Conservation (phyloP, 2,329 filamentous ascomycete genomes). For the Bipolaris zeicola region DNA sequence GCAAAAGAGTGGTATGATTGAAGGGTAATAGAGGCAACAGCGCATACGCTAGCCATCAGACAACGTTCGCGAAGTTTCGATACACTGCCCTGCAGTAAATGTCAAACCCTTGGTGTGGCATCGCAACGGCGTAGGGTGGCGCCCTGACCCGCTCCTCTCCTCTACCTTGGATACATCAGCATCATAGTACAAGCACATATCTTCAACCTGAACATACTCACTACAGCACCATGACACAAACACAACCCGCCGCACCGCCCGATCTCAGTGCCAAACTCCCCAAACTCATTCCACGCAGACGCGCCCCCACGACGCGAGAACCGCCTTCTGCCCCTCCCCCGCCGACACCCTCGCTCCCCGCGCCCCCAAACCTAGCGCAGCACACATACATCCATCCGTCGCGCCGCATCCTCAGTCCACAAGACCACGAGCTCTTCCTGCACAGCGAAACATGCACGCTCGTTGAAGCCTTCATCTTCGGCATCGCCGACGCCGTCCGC, state of each 20-base stretch:
- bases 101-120: background rate
- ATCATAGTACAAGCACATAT: background rate
- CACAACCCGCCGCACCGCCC: conserved; percentile 17
- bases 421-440: conserved; percentile 83
- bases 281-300: conserved; percentile 45
- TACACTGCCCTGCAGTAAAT: background rate
- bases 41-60: background rate
- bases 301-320: conserved; percentile 27
- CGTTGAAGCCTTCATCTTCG: conserved; percentile 83
- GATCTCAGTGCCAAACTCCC: conserved; percentile 40
- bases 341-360: conserved; percentile 73
- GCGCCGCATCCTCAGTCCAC: conserved; percentile 78
- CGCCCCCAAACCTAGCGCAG: conserved; percentile 66
- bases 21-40: too few relatives aligned
- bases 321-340: conserved; percentile 63
- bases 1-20: too few relatives aligned
- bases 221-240: conserved; percentile 21
- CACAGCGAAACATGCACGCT: conserved; percentile 76
- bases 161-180: background rate
- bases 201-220: background rate
- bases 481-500: conserved; percentile 79
- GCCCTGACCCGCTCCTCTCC: conserved; percentile 6
- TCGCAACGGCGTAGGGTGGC: background rate
- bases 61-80: background rate
- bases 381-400: conserved; percentile 70